Base-by-base conservation (phyloP, 805 yeast genomes). In the Millerago galiae region DNA sequence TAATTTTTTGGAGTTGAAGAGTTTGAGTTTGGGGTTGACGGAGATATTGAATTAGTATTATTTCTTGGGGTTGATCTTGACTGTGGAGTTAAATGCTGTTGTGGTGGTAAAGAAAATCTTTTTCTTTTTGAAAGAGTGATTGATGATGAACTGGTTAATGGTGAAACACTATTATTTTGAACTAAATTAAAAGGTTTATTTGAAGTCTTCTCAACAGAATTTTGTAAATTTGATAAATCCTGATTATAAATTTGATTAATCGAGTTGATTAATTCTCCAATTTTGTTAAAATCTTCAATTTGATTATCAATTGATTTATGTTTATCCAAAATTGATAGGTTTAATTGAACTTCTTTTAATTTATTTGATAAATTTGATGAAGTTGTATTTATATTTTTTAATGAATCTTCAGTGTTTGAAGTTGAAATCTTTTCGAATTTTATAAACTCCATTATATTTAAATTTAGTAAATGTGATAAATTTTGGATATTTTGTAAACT, bases 21-120 rank as follows among this genome's bases (percentile, higher is more conserved):
- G 14, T 29, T 25, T 12, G 45, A 38, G 4, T 12, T 30, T 16
- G 34, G 31, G 4, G 49, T 42, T 14, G 38, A 24, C 16, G 35
- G 29, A 28, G 37, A 25, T 2, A 43, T 40, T 3, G 36, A 33
- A n/a, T 37, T 26, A 39, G 12, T 11, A 48, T 41, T 5, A 28
- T 18, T 8, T 34, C 48, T 37, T 25, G 48, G 47, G 16, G 49
- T 24, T 8, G n/a, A 11, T 21, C 15, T 30, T 2, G 18, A 34
- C 12, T 37, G 38, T 18, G 47, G 50, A 4, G 46, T 31, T 3
- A 34, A 16, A 17, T 36, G 28, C 9, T 47, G 49, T 29, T 41
- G 46, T 2, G 46, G 16, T 10, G 57, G 58, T 16, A 55, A 30
- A 0, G 58, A 53, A 29, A 42, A 51, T 40, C 59, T 43, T 38